These are phyloP conservation scores for Inga laurina DNA, from an alignment of 306 rosid species.

Conservation along the genomic window DNA sequence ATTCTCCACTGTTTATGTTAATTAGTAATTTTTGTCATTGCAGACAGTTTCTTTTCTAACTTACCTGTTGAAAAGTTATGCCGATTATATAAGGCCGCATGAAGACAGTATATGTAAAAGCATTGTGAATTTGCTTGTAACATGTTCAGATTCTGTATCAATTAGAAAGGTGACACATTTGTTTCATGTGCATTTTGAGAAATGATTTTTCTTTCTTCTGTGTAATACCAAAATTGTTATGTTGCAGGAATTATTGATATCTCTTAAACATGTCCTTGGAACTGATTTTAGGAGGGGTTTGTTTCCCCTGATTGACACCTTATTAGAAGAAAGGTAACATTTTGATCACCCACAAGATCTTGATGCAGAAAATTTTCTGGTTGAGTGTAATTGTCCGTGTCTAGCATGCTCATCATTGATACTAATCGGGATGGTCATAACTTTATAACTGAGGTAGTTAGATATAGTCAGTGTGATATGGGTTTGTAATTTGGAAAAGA, in stretches of 20 bases:
- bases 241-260: constrained; percentile 89
- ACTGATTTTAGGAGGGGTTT: constrained; percentile 97
- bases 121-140: constrained; percentile 96
- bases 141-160: constrained; percentile 98
- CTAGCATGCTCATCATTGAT: constrained; percentile 16
- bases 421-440: constrained; percentile 13
- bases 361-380: background rate
- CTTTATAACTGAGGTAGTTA: constrained; percentile 14
- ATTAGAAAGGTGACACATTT: constrained; percentile 76
- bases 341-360: constrained; percentile 26
- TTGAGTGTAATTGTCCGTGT: constrained; percentile 13
- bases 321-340: constrained; percentile 88
- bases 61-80: constrained; percentile 89
- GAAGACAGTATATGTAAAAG: constrained; percentile 99
- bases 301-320: constrained; percentile 95
- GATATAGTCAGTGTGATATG: constrained; percentile 11
- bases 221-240: constrained; percentile 35
- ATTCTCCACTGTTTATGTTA: constrained; percentile 15
- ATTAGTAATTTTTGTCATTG: constrained; percentile 38
- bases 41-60: constrained; percentile 99
- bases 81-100: constrained; percentile 95
- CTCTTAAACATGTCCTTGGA: constrained; percentile 98
- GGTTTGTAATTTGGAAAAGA: background rate
- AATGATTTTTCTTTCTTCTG: constrained; percentile 13
- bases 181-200: constrained; percentile 19